phyloP scores from a whole-genome alignment of 2,329 filamentous ascomycete genomes.

The Penicillium brasilianum region DNA sequence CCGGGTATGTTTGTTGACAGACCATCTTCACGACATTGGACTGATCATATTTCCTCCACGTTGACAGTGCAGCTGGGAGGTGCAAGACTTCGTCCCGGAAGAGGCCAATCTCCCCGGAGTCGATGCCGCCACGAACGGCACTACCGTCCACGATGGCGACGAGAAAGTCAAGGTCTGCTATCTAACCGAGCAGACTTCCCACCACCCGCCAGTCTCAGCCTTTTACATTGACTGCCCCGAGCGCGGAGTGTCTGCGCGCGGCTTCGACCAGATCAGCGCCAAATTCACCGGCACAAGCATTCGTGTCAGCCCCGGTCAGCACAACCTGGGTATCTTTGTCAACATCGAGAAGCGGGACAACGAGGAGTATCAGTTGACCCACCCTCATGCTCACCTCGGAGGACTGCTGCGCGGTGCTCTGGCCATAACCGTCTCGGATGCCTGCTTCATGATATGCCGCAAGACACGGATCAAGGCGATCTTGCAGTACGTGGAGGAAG shows the following conservation, averaged over 20 bases:
- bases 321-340: slow-evolving; percentile 96
- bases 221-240: slow-evolving; percentile 93
- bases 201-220: slow-evolving; percentile 95
- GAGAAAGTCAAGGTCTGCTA: slow-evolving; percentile 80
- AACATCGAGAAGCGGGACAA: slow-evolving; percentile 77
- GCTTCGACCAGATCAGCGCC: slow-evolving; percentile 94
- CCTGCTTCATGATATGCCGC: slow-evolving; percentile 86
- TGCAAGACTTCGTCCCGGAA: slow-evolving; percentile 74
- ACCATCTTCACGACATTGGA: background rate
- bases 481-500: slow-evolving; percentile 89
- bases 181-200: slow-evolving; percentile 95
- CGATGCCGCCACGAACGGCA: slow-evolving; percentile 39
- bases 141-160: slow-evolving; percentile 40
- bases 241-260: slow-evolving; percentile 82
- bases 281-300: slow-evolving; percentile 97
- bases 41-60: background rate
- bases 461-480: slow-evolving; percentile 91
- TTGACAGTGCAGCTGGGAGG: slow-evolving; percentile 88
- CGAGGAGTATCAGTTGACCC: slow-evolving; percentile 93
- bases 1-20: slow-evolving; percentile 63
- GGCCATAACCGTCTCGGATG: slow-evolving; percentile 86
- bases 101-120: slow-evolving; percentile 52
- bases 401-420: slow-evolving; percentile 86
- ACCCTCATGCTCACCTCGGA: slow-evolving; percentile 90
- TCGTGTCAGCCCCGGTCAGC: slow-evolving; percentile 86